These are phyloP conservation scores for Nyssa sinensis DNA, from an alignment of 148 eudicot genomes.

Conservation along the genomic window DNA sequence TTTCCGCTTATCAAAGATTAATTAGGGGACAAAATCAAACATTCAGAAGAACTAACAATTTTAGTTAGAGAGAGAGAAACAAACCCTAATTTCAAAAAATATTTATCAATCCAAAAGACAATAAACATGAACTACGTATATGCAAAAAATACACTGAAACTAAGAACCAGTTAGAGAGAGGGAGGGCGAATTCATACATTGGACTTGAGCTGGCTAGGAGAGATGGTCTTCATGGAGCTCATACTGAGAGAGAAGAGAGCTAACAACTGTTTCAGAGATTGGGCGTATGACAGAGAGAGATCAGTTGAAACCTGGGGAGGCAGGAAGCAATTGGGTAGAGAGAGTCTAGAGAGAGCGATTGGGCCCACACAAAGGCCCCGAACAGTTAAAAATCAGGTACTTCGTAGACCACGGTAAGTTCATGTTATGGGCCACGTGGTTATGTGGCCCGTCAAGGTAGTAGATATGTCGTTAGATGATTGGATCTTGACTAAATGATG, in stretches of 20 bases:
- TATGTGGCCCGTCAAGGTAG: no score
- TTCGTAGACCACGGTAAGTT: no score
- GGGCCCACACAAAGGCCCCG: background rate
- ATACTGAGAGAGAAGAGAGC: slow-evolving; percentile 1
- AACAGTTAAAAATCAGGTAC: background rate
- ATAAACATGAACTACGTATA: background rate
- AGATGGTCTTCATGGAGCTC: slow-evolving; percentile 19
- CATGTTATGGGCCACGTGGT: no score
- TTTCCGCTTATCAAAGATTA: background rate
- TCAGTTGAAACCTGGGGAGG: background rate
- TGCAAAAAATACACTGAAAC: background rate
- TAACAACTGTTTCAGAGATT: background rate
- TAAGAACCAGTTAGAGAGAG: background rate
- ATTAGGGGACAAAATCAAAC: background rate
- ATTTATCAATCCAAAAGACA: background rate
- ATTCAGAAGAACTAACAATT: background rate
- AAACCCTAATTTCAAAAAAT: background rate
- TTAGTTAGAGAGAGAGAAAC: background rate
- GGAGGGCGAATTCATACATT: slow-evolving; percentile 30
- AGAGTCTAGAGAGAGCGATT: slow-evolving; percentile 3
- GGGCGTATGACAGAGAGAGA: background rate
- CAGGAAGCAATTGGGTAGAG: background rate
- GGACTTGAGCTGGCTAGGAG: slow-evolving; percentile 27
- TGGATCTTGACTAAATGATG: no score
- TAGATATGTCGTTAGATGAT: no score